Percentiles rank a stretch among this genome's conserved stretches.
Evolutionary conservation across 2,329 filamentous ascomycete genomes (phyloP).

Genomic region (Bipolaris oryzae): DNA sequence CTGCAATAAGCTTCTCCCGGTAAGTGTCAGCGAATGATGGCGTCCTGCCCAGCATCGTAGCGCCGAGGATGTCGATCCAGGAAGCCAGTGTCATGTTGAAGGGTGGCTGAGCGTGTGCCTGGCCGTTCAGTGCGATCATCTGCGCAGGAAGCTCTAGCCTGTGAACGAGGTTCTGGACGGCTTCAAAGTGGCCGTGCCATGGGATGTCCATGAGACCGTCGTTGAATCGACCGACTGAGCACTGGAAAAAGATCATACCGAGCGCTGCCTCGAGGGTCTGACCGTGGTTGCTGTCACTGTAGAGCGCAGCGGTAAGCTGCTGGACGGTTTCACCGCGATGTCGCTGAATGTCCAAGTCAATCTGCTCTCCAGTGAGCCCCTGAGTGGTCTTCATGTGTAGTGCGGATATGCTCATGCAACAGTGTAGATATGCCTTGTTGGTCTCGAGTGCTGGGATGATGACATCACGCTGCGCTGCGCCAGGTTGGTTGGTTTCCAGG

Average conservation of each 20-base stretch:
- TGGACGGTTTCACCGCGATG: conserved; percentile 89
- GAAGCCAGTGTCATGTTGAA: conserved; percentile 95
- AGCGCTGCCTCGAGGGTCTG: conserved; percentile 91
- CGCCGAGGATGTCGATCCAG: conserved; percentile 97
- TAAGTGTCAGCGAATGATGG: conserved; percentile 95
- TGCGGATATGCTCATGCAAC: conserved; percentile 90
- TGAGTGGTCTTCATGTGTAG: conserved; percentile 87
- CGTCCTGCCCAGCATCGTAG: conserved; percentile 85
- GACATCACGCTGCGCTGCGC: conserved; percentile 78
- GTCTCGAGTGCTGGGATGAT: conserved; percentile 86
- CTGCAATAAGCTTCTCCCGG: conserved; percentile 81
- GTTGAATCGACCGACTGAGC: conserved; percentile 83
- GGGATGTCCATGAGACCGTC: conserved; percentile 88
- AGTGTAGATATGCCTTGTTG: conserved; percentile 94
- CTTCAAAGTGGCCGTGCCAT: conserved; percentile 97
- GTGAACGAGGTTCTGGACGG: conserved; percentile 81
- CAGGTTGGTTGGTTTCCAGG: conserved; percentile 86
- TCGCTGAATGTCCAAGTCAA: conserved; percentile 89
- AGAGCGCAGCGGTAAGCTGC: conserved; percentile 81
- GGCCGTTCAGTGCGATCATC: conserved; percentile 64
- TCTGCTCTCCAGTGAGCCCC: conserved; percentile 69
- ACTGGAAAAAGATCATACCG: conserved; percentile 96
- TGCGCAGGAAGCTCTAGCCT: conserved; percentile 79
- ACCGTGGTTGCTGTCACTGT: conserved; percentile 79
- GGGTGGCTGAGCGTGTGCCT: conserved; percentile 69